phyloP scores from a whole-genome alignment of 1,284 basidiomycete species.

The Porphyrellus sp. region DNA sequence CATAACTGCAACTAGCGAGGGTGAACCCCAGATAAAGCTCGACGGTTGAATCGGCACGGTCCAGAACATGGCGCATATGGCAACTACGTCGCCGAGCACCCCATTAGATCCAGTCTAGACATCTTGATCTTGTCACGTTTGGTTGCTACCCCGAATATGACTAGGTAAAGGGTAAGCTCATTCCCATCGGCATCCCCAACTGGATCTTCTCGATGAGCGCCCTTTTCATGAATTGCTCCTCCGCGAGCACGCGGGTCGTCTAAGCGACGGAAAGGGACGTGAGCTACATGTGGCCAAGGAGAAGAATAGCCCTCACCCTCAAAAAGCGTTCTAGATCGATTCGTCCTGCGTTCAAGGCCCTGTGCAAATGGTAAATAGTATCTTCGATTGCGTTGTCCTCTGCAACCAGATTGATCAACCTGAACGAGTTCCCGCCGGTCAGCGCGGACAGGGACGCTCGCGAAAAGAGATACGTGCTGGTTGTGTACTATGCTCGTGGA shows the following conservation, averaged over 20 bases:
- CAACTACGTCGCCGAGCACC: slow-evolving; percentile 39
- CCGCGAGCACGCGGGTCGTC: slow-evolving; percentile 83
- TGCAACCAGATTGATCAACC: slow-evolving; percentile 92
- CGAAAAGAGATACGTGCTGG: slow-evolving; percentile 61
- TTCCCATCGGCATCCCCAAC: slow-evolving; percentile 60
- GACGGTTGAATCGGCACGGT: slow-evolving; percentile 25
- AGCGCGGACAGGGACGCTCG: slow-evolving; percentile 10
- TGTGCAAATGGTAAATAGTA: slow-evolving; percentile 94
- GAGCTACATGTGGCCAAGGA: slow-evolving; percentile 24
- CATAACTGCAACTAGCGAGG: slow-evolving; percentile 16
- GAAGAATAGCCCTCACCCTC: slow-evolving; percentile 54
- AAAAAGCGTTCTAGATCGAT: slow-evolving; percentile 92
- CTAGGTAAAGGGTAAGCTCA: slow-evolving; percentile 34
- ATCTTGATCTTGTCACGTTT: slow-evolving; percentile 28
- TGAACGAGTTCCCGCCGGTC: slow-evolving; percentile 35
- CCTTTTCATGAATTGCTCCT: slow-evolving; percentile 94
- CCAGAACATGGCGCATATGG: slow-evolving; percentile 39
- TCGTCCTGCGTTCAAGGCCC: slow-evolving; percentile 88
- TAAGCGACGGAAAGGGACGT: slow-evolving; percentile 37
- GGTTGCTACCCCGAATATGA: slow-evolving; percentile 34
- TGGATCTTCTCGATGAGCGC: slow-evolving; percentile 88
- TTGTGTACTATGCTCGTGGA: slow-evolving; percentile 94
- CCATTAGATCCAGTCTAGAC: slow-evolving; percentile 26
- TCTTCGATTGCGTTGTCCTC: slow-evolving; percentile 99
- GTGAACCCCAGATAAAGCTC: slow-evolving; percentile 28